Evolutionary conservation across 1,139 yeast species (phyloP).

Genomic region (Yamadazyma jaroonii): DNA sequence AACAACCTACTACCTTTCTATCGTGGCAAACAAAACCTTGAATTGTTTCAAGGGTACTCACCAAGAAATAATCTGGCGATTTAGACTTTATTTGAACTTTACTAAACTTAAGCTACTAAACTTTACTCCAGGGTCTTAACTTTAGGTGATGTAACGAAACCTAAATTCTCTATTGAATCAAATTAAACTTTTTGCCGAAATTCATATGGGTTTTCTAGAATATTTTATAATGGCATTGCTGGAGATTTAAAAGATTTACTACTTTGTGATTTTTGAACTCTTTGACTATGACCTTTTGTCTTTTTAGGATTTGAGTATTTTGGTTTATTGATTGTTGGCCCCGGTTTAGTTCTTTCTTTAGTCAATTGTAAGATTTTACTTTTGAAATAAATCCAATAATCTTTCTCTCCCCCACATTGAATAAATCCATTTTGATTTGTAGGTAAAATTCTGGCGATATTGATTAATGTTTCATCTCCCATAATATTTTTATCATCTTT

Average conservation of each 20-base stretch:
- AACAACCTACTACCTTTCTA: too few species aligned
- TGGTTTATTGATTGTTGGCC: background rate
- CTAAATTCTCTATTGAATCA: too few species aligned
- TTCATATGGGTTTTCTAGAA: background rate
- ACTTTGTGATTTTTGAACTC: background rate
- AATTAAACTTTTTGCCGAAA: background rate
- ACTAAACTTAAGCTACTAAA: too few species aligned
- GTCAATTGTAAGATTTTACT: conserved; percentile 36
- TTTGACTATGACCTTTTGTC: background rate
- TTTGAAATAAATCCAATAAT: conserved; percentile 48
- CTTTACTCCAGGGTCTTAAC: too few species aligned
- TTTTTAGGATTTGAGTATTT: background rate
- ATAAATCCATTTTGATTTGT: conserved; percentile 50
- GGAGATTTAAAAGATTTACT: background rate
- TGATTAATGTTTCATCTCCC: conserved; percentile 48
- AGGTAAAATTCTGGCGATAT: conserved; percentile 57
- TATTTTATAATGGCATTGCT: background rate
- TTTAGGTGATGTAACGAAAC: too few species aligned
- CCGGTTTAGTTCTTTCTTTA: conserved; percentile 18
- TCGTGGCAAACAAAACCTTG: too few species aligned
- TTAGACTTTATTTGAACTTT: too few species aligned
- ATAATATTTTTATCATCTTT: conserved; percentile 42
- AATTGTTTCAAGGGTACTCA: too few species aligned
- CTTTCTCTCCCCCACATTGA: conserved; percentile 41
- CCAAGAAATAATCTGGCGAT: too few species aligned